phyloP scores from a whole-genome alignment of 768 basidiomycete genomes.

The Tephrocybe sp. region DNA sequence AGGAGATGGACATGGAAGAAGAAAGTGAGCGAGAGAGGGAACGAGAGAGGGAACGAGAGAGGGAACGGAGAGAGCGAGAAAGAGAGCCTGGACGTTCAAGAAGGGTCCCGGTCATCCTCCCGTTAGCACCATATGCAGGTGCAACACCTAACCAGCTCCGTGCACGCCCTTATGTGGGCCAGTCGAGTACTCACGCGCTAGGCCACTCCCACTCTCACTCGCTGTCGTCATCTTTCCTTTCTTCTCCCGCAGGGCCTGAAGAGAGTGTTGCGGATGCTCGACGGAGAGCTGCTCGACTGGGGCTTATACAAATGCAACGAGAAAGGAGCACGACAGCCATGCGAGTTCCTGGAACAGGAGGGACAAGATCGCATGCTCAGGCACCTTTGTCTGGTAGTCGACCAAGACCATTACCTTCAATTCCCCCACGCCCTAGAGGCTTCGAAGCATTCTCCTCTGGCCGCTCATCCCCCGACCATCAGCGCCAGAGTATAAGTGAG shows the following conservation, averaged over 20 bases:
- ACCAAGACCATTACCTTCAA: background rate
- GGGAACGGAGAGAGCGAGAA: constrained; percentile 5
- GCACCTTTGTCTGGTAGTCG: background rate
- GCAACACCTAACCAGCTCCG: constrained; percentile 1
- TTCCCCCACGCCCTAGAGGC: background rate
- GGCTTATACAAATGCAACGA: constrained; percentile 26
- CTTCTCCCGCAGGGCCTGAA: constrained; percentile 32
- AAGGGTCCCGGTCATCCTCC: background rate
- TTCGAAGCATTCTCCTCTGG: background rate
- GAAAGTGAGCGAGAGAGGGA: background rate
- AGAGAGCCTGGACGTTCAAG: background rate
- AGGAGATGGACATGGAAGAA: background rate
- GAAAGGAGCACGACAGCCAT: background rate
- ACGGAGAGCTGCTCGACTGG: constrained; percentile 34
- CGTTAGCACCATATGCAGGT: background rate
- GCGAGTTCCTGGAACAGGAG: background rate
- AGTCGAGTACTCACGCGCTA: constrained; percentile 3
- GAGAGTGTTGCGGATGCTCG: constrained; percentile 46
- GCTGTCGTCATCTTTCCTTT: constrained; percentile 20
- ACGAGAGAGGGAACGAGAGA: background rate
- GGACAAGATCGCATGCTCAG: background rate
- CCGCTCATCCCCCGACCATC: background rate
- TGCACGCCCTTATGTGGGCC: constrained; percentile 12
- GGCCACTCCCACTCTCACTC: constrained; percentile 22
- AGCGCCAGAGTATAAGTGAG: background rate